Evolutionary conservation across 176 grass and related monocot species (phyloP), one percentile per base, ranked within the genome.

Genomic region (Chloris gayana): DNA sequence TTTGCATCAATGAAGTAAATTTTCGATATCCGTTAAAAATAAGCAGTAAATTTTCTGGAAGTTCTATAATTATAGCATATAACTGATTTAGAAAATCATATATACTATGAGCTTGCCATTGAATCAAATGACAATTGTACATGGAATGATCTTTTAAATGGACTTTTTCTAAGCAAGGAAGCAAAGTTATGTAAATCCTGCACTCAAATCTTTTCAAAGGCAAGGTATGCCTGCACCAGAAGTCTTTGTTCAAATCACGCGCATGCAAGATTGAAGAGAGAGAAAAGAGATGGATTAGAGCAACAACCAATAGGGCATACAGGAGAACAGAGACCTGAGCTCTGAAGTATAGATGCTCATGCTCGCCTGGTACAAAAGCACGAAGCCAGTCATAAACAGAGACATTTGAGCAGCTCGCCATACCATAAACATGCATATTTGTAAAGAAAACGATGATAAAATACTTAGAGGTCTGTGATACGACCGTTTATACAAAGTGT

Each of bases 341-440:
- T 51, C 21, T 60, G 68, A 72, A 45, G 0, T 45, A 44, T 44
- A 44, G 10, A 44, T 44, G 41, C 41, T 44, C 41, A 44, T 2
- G 2, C 41, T 44, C 9, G 41, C 72, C 64, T 60, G 38, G 11
- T 72, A 44, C 41, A 9, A 44, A 42, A 14, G 26, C 42, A 67
- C 61, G 54, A 53, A 75, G 25, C 24, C 21, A 76, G 15, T 19
- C 1, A 56, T 7, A 24, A 15, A 21, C 21, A 44, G 41, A 7
- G 32, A 60, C 15, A 29, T 61, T 61, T 61, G 31, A 63, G 14
- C 53, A 49, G 29, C 60, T 19, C 14, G 14, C 22, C 47, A 22
- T 41, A 77, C 62, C 56, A 70, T 47, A 84, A 70, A 61, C 65
- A 39, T 60, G 82, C n/a, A 37, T n/a, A 75, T 41, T 41, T 68